Base-by-base conservation (phyloP, 805 yeast genomes). In the Saturnispora hagleri region DNA sequence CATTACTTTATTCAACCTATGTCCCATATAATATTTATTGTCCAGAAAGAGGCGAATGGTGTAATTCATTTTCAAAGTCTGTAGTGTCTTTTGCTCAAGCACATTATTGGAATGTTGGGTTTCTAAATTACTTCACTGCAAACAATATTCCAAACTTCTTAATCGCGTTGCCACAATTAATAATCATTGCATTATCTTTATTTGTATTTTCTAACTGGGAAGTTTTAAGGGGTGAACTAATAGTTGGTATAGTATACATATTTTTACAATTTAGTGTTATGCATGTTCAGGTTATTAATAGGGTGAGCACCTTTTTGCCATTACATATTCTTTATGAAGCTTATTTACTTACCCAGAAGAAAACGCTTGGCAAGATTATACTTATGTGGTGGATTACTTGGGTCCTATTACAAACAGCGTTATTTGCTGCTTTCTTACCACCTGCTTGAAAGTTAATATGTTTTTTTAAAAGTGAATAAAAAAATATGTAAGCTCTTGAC, bases 31-130 rank as follows among this genome's bases (percentile, higher is more conserved):
- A 43, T 3, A 59, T 61, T 15, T 84, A 79, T 55, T 93, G 99
- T 63, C 86, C 89, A 1, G 74, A 67, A 13, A 69, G 89, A 53
- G 81, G 86, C 7, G 86, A 76, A 54, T 91, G 97, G 97, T 91
- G 99, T 64, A 54, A 69, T 13, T 57, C 69, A 4, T 53, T 56
- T 3, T 48, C 86, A 0, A 88, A 86, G 6, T 76, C 84, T 22
- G 70, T 91, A 13, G 82, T 82, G 58, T 65, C 77, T 3, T 87
- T 74, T 64, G 86, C 95, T 6, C 99, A 93, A 66, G 53, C 68
- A 1, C 73, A 80, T 56, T 89, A 91, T 65, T 93, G 99, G 99
- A 77, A 81, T 58, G 76, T 73, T 43, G 98, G 99, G 0, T 79
- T 90, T 49, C 65, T 93, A 51, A 72, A 68, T 41, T 93, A 93